Evolutionary conservation across 73 alveolate genomes (phyloP).

Genomic region (Tetrahymena elliotti): DNA sequence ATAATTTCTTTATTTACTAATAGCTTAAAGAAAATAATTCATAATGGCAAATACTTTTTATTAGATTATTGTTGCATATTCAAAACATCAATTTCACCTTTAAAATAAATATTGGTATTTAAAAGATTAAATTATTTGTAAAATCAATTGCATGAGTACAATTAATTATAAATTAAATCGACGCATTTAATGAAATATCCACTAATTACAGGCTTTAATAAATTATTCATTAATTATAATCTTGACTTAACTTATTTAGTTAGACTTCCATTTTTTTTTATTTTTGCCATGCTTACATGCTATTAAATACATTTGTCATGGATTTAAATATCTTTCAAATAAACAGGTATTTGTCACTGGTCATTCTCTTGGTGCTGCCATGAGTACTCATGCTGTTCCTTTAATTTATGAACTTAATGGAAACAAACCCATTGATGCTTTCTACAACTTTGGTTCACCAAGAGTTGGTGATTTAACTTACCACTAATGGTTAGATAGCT

Average conservation of each 20-base stretch:
- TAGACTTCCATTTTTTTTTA: no score
- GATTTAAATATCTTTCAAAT: background rate
- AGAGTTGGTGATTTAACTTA: constrained; percentile 40
- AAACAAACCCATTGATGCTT: constrained; percentile 1
- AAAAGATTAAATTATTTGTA: background rate
- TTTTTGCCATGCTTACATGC: background rate
- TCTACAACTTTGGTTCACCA: constrained; percentile 37
- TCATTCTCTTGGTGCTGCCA: constrained; percentile 40
- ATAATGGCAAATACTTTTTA: no score
- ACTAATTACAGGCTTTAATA: background rate
- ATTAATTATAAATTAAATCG: background rate
- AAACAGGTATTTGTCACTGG: constrained; percentile 12
- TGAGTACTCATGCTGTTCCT: constrained; percentile 29
- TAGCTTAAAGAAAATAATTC: background rate
- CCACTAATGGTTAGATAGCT: background rate
- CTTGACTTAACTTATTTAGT: background rate
- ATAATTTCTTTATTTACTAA: background rate
- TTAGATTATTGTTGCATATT: background rate
- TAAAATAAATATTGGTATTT: no score
- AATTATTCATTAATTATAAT: no score
- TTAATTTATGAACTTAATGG: constrained; percentile 2
- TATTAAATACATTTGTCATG: background rate
- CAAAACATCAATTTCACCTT: background rate
- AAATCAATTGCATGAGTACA: background rate
- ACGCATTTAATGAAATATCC: background rate